These are phyloP conservation scores for Phytophthora aleatoria DNA, from an alignment of 352 stramenopile genomes.

Conservation along the genomic window DNA sequence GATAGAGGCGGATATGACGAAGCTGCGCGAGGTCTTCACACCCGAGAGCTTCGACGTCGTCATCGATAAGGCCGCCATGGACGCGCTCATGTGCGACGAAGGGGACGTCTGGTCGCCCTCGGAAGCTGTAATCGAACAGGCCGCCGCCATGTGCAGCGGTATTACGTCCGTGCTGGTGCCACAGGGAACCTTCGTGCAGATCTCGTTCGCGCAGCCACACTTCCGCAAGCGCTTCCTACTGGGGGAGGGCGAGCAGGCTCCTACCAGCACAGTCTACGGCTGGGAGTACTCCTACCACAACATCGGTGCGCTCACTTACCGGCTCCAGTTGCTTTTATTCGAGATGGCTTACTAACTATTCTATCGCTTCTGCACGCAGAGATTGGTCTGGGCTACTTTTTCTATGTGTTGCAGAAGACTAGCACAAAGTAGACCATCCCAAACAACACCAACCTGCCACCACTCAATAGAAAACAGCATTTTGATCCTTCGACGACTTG, in stretches of 20 bases:
- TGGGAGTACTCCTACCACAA: conserved; percentile 61
- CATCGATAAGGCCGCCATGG: conserved; percentile 88
- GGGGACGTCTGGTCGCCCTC: conserved; percentile 76
- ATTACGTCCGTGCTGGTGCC: conserved; percentile 51
- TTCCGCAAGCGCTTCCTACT: conserved; percentile 75
- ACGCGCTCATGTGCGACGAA: conserved; percentile 80
- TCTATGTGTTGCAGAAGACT: conserved; percentile 57
- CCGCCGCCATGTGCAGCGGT: conserved; percentile 55
- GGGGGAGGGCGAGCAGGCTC: conserved; percentile 41
- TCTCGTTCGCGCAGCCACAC: conserved; percentile 83
- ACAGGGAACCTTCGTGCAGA: conserved; percentile 68
- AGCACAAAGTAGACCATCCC: conserved; percentile 13
- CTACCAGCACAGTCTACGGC: conserved; percentile 42
- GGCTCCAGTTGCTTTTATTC: background rate
- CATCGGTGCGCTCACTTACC: conserved; percentile 38
- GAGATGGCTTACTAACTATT: conserved; percentile 4
- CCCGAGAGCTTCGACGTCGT: conserved; percentile 68
- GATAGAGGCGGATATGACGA: conserved; percentile 66
- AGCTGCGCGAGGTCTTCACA: conserved; percentile 45
- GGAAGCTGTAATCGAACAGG: conserved; percentile 49
- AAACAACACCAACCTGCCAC: background rate
- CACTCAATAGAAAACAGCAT: conserved; percentile 14
- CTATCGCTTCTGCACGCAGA: conserved; percentile 30
- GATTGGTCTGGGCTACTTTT: conserved; percentile 64
- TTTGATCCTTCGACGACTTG: background rate